These are phyloP conservation scores for Ophiostoma perfectum DNA, from an alignment of 2,329 filamentous ascomycete genomes.

Conservation along the genomic window DNA sequence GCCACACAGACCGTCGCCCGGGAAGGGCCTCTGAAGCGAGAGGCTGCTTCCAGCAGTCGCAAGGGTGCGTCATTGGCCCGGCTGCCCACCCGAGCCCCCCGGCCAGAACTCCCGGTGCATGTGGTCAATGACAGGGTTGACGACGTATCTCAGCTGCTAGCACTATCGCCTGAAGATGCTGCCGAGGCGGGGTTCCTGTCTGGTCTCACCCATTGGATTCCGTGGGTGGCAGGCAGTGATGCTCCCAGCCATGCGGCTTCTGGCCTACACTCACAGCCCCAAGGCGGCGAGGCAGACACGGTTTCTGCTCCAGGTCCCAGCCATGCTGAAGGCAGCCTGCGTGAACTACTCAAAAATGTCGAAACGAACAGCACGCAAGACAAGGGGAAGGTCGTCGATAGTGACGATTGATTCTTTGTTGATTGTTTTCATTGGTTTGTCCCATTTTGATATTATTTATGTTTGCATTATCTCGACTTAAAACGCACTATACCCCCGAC, in stretches of 20 bases:
- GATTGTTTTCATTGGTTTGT: not conserved
- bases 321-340: slow-evolving; percentile 51
- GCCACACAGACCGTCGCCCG: not conserved
- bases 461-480: not conserved
- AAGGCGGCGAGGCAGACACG: not conserved
- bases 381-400: slow-evolving; percentile 29
- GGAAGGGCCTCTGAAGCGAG: slow-evolving; percentile 18
- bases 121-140: not conserved
- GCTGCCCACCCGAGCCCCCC: not conserved
- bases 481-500: slow-evolving; percentile 4
- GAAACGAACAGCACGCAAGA: slow-evolving; percentile 27
- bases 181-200: not conserved
- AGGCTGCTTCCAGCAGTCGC: slow-evolving; percentile 35
- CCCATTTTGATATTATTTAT: not conserved
- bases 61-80: not conserved
- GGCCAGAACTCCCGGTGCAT: not conserved
- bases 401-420: slow-evolving; percentile 3
- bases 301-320: slow-evolving; percentile 32
- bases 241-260: not conserved
- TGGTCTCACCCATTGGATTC: slow-evolving; percentile 39
- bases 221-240: slow-evolving; percentile 35
- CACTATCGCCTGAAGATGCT: not conserved
- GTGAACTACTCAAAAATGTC: slow-evolving; percentile 45
- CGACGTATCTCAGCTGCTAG: not conserved
- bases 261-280: not conserved